Evolutionary conservation across 1,284 basidiomycete genomes (phyloP).

Genomic region (Leccinum angustisporum): DNA sequence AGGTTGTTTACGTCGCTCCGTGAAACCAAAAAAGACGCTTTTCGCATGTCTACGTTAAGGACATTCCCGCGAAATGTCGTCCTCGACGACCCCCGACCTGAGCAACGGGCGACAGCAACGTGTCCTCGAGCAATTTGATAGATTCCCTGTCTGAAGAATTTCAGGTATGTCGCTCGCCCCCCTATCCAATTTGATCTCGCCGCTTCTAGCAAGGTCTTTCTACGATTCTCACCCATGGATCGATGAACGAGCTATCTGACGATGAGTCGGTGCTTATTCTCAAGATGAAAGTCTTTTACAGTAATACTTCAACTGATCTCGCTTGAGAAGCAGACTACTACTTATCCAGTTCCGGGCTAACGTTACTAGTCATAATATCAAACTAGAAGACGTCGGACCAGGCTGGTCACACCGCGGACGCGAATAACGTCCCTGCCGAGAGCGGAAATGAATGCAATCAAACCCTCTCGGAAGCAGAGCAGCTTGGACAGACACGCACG

Average conservation of each 20-base stretch:
- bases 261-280: constrained; percentile 51
- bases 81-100: constrained; percentile 11
- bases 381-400: constrained; percentile 21
- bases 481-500: constrained; percentile 39
- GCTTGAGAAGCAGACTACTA: constrained; percentile 1
- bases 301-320: constrained; percentile 54
- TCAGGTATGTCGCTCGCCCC: constrained; percentile 43
- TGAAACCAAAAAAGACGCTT: constrained; percentile 1
- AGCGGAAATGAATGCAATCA: constrained; percentile 25
- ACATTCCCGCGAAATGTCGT: constrained; percentile 4
- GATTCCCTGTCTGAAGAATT: constrained; percentile 51
- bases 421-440: constrained; percentile 7
- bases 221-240: constrained; percentile 47
- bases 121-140: constrained; percentile 39
- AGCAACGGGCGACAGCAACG: constrained; percentile 14
- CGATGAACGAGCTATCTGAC: constrained; percentile 38
- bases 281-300: constrained; percentile 53
- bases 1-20: constrained; percentile 18
- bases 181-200: background rate
- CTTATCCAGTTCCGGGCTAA: constrained; percentile 30
- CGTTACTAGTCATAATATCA: constrained; percentile 31
- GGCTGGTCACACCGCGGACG: constrained; percentile 11
- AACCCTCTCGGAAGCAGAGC: constrained; percentile 5
- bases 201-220: constrained; percentile 57
- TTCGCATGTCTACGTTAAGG: constrained; percentile 15